Percentiles rank a stretch among this genome's conserved stretches.
Conservation (phyloP, 1,139 yeast species). For the Sugiyamaella pinicola region DNA sequence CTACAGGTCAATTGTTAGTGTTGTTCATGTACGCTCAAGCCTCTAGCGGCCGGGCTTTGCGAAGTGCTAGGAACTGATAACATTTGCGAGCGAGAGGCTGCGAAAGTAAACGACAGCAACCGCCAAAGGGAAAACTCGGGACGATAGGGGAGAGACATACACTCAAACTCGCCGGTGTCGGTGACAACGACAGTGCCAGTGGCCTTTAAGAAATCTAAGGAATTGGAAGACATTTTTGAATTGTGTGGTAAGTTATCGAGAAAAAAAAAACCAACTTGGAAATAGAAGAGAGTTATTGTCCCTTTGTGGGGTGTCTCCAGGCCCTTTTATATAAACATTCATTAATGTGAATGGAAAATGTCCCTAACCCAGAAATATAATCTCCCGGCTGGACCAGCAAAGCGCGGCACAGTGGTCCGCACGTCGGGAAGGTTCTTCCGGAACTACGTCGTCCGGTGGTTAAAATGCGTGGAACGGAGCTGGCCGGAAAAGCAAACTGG, state of each 20-base stretch:
- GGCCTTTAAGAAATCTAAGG: slow-evolving; percentile 91
- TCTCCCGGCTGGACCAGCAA: too few relatives aligned
- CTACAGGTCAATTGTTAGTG: slow-evolving; percentile 28
- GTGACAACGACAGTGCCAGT: slow-evolving; percentile 96
- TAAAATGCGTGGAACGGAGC: not conserved
- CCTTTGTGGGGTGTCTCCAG: slow-evolving; percentile 13
- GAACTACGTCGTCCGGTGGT: slow-evolving; percentile 14
- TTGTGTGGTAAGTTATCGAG: not conserved
- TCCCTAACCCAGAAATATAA: slow-evolving; percentile 10
- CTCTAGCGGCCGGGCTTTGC: too few relatives aligned
- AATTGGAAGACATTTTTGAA: slow-evolving; percentile 56
- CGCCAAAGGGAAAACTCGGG: not conserved
- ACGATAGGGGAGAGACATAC: slow-evolving; percentile 36
- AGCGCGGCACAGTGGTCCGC: slow-evolving; percentile 17
- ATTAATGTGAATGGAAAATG: not conserved
- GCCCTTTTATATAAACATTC: slow-evolving; percentile 15
- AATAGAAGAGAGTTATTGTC: slow-evolving; percentile 1
- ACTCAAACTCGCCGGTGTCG: slow-evolving; percentile 98
- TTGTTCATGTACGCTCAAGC: not conserved
- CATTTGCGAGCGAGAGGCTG: too few relatives aligned
- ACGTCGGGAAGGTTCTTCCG: slow-evolving; percentile 4
- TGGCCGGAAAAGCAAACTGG: not conserved
- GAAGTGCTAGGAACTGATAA: too few relatives aligned
- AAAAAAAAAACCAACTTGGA: too few relatives aligned
- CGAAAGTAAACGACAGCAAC: not conserved